Evolutionary conservation across 306 rosid genomes (phyloP).

Genomic region (Luffa aegyptiaca): DNA sequence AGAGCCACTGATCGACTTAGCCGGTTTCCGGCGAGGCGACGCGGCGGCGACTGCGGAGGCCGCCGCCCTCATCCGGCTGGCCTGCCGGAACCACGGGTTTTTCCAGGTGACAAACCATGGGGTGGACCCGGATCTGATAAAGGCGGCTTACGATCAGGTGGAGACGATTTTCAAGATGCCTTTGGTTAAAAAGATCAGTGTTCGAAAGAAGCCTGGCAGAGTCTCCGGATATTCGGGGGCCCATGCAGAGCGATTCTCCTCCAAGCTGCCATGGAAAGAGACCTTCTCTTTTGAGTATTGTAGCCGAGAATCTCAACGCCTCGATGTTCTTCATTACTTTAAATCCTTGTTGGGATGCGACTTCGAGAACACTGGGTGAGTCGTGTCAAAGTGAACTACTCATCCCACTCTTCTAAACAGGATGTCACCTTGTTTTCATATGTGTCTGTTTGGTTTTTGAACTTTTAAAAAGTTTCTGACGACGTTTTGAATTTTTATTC

Average conservation of each 20-base stretch:
- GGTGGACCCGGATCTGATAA: slow-evolving; percentile 28
- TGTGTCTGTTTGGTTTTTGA: too few species aligned
- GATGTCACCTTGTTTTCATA: too few species aligned
- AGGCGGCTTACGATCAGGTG: slow-evolving; percentile 23
- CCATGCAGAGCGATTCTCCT: slow-evolving; percentile 38
- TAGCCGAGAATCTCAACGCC: neutral
- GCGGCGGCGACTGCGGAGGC: slow-evolving; percentile 21
- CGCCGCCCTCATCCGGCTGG: slow-evolving; percentile 27
- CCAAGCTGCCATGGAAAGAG: slow-evolving; percentile 68
- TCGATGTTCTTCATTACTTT: slow-evolving; percentile 38
- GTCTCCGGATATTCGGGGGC: slow-evolving; percentile 46
- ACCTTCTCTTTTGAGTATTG: slow-evolving; percentile 29
- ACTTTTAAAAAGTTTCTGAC: too few species aligned
- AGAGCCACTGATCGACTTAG: slow-evolving; percentile 40
- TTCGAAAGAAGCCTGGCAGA: slow-evolving; percentile 13
- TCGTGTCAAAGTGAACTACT: neutral
- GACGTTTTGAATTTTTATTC: too few species aligned
- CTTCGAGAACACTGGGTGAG: slow-evolving; percentile 40
- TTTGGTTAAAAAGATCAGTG: slow-evolving; percentile 21
- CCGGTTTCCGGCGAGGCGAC: slow-evolving; percentile 24
- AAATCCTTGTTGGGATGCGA: slow-evolving; percentile 43
- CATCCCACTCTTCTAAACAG: too few species aligned
- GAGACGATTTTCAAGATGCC: slow-evolving; percentile 45
- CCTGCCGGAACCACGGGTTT: slow-evolving; percentile 55
- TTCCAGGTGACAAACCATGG: slow-evolving; percentile 65